Evolutionary conservation across 257 asterid genomes (phyloP), one percentile per base, ranked within the genome.

Genomic region (Rubia yunnanensis): DNA sequence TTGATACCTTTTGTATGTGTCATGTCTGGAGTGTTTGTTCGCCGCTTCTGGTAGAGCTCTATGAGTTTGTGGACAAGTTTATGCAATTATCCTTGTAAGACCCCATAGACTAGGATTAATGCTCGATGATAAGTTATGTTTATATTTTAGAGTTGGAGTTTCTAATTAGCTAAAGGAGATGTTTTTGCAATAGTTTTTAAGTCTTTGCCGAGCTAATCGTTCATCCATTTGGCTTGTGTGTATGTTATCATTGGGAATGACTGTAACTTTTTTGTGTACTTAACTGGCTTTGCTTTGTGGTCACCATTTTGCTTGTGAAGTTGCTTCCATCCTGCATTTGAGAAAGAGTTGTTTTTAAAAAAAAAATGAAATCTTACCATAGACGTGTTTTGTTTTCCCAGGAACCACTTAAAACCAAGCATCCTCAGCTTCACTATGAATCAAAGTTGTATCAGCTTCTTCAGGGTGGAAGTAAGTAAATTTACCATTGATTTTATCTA

Each of bases 401-500:
- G 97, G 97, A 90, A 80, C 64, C 92, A 75, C 82, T 81, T 57
- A 90, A 90, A 81, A 84, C 96, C 24, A 88, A 90, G 79, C 97
- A 90, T 53, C 97, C 97, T 28, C 97, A 90, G 79, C 97, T 90
- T 71, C 91, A 87, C 74, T 90, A 90, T 74, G 97, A 90, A 68
- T 90, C 97, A 38, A 90, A 87, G 82, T 70, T 90, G 73, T 90
- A 90, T 73, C 78, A 84, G 90, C 92, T 87, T 73, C 96, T 90
- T 65, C 97, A 88, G 67, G 97, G 97, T 60, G 97, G 95, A 85
- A 84, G 97, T 90, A 80, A 85, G 95, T 76, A 34, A 28, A 70
- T 44, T 65, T 65, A 69, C 30, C 57, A 52, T 65, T 27, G 41
- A 6, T 22, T 13, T 24, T 15, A 11, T 32, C 32, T 9, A 26